Conservation (phyloP, 2,329 filamentous ascomycete species). For the Cercospora sojina region DNA sequence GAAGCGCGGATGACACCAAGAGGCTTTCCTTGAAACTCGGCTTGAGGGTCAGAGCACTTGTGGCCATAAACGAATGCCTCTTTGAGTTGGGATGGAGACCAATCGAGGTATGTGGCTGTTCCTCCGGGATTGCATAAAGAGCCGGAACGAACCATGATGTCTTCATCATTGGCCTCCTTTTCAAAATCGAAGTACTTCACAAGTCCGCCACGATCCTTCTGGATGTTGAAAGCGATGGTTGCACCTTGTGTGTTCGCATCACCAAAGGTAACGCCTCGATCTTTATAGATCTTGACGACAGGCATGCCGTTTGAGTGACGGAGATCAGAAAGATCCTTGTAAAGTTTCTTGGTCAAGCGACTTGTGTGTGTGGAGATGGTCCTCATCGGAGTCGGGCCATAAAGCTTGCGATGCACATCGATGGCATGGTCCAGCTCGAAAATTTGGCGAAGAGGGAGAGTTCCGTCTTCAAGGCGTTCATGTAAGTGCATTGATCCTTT, state of each 20-base stretch:
- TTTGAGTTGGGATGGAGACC: slow-evolving; percentile 76
- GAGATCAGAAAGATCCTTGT: slow-evolving; percentile 57
- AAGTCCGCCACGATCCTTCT: slow-evolving; percentile 67
- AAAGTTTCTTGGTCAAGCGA: slow-evolving; percentile 61
- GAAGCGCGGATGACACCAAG: slow-evolving; percentile 83
- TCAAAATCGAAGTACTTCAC: slow-evolving; percentile 79
- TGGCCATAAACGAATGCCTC: slow-evolving; percentile 79
- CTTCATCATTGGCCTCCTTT: slow-evolving; percentile 72
- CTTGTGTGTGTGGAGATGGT: slow-evolving; percentile 68
- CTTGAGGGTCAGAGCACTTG: slow-evolving; percentile 76
- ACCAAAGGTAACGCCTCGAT: slow-evolving; percentile 41
- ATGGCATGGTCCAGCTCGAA: slow-evolving; percentile 76
- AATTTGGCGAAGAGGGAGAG: slow-evolving; percentile 83
- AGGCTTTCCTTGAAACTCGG: slow-evolving; percentile 79
- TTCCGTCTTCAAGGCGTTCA: slow-evolving; percentile 83
- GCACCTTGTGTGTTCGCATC: slow-evolving; percentile 61
- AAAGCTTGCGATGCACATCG: slow-evolving; percentile 65
- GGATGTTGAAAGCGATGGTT: slow-evolving; percentile 78
- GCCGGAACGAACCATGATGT: slow-evolving; percentile 80
- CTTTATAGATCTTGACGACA: slow-evolving; percentile 66
- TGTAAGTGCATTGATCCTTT: slow-evolving; percentile 68
- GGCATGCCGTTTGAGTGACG: slow-evolving; percentile 65
- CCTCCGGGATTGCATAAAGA: slow-evolving; percentile 89
- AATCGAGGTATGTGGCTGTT: slow-evolving; percentile 66
- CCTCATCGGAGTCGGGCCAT: slow-evolving; percentile 61